Percentiles rank a stretch among this genome's conserved stretches.
These are phyloP conservation scores for Mycosphaerella sp. DNA, from an alignment of 2,329 filamentous ascomycete species.

Conservation along the genomic window DNA sequence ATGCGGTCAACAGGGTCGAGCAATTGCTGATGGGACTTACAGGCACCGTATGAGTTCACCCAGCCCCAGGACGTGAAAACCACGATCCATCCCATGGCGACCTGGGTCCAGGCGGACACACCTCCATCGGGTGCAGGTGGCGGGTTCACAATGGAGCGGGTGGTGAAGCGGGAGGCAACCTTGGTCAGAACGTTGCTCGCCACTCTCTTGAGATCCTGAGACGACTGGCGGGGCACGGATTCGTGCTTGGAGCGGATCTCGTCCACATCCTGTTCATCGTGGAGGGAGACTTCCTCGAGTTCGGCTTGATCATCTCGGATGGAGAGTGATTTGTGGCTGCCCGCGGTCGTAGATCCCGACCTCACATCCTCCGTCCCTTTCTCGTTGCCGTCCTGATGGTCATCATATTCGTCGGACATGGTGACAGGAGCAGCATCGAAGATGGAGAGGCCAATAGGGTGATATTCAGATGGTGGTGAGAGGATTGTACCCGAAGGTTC, in stretches of 20 bases:
- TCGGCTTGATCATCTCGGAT: background rate
- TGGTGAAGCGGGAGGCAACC: constrained; percentile 35
- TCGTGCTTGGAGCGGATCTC: constrained; percentile 11
- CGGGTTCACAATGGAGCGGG: constrained; percentile 27
- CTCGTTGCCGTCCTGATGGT: constrained; percentile 5
- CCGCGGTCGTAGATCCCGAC: background rate
- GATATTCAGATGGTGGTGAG: background rate
- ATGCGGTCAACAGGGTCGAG: no score
- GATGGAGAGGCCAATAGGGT: background rate
- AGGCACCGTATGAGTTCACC: constrained; percentile 37
- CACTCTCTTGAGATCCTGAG: constrained; percentile 23
- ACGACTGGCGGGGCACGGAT: constrained; percentile 4
- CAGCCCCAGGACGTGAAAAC: constrained; percentile 33
- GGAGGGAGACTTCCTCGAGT: background rate
- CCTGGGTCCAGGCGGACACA: constrained; percentile 35
- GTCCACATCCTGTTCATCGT: constrained; percentile 1
- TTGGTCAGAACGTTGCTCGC: constrained; percentile 29
- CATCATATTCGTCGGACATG: background rate
- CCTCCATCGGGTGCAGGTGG: constrained; percentile 42
- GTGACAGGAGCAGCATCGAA: background rate
- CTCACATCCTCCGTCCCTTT: background rate
- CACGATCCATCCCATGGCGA: constrained; percentile 31
- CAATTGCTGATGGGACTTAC: no score
- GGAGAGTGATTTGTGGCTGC: background rate
- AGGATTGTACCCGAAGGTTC: background rate